Base-by-base conservation (phyloP, 352 stramenopile species). In the Globisporangium middletonii region DNA sequence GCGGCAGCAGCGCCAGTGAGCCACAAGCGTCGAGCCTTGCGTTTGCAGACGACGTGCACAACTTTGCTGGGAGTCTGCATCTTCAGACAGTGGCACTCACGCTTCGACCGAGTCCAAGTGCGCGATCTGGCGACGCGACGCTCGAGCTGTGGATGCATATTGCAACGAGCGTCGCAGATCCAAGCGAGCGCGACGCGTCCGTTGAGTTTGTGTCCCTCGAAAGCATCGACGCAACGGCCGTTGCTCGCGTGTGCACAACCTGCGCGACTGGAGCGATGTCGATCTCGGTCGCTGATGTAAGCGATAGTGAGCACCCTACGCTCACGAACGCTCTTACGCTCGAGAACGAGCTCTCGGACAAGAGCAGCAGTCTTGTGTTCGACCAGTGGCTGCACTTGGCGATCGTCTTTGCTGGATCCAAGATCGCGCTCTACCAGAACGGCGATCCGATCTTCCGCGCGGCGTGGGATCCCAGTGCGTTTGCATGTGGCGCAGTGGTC, bases 61-160 rank as follows among this genome's bases (percentile, higher is more conserved):
- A 70, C 8, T 74, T 88, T 41, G 46, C 62, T 26, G 78, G 78
- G 0, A 79, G 65, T 19, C 48, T 76, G 33, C 49, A 44, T 2
- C 46, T 80, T 43, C 47, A 47, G 8, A 18, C 50, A 7, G 50
- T 49, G 6, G 28, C 57, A 35, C 13, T 78, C 38, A 44, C 60
- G 26, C n/a, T 78, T 38, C 61, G 61, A 19, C 18, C n/a, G 47
- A 62, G 27, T 23, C 0, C 3, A 79, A 68, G 30, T 12, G 43
- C 30, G 7, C 50, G 71, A 0, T 58, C 68, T 2, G 63, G 64
- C 33, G 81, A 91, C 48, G 74, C 61, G 45, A 83, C 73, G 1
- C 58, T 86, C 16, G 77, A 89, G 51, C 77, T 75, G 28, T 91
- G 81, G 81, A 44, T 79, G 1, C 66, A 64, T 9, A 45, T 78